Conservation (phyloP, 768 basidiomycete genomes). For the Cystobasidium onofrii region DNA sequence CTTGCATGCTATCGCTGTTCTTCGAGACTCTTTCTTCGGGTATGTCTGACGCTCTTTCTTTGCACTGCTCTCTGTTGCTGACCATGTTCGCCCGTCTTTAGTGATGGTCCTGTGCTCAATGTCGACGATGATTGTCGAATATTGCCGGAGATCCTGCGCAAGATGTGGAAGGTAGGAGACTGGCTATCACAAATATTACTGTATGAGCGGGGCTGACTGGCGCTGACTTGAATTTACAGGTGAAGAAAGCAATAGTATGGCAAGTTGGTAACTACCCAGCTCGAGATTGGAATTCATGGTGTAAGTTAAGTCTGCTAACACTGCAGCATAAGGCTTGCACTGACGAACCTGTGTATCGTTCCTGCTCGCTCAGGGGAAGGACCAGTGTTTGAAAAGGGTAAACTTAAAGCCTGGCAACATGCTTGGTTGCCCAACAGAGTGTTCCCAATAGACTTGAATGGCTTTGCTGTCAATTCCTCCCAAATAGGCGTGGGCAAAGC, state of each 20-base stretch:
- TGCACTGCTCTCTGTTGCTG: neutral
- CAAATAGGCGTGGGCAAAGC: slow-evolving; percentile 7
- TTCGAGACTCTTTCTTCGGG: slow-evolving; percentile 29
- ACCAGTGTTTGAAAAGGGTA: slow-evolving; percentile 25
- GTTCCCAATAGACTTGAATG: slow-evolving; percentile 29
- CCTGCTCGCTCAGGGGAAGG: slow-evolving; percentile 12
- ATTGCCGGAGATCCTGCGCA: slow-evolving; percentile 16
- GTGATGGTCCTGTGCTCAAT: slow-evolving; percentile 20
- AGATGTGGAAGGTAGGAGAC: slow-evolving; percentile 24
- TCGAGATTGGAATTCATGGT: slow-evolving; percentile 14
- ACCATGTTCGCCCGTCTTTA: neutral
- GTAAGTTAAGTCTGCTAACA: neutral
- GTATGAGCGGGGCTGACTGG: neutral
- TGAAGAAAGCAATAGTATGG: slow-evolving; percentile 21
- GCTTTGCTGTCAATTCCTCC: slow-evolving; percentile 29
- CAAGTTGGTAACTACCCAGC: slow-evolving; percentile 25
- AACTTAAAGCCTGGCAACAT: slow-evolving; percentile 10
- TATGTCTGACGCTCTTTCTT: neutral
- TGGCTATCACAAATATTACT: neutral
- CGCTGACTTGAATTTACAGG: neutral
- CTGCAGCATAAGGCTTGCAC: neutral
- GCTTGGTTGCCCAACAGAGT: slow-evolving; percentile 24
- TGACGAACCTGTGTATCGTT: neutral
- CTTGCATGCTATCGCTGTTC: slow-evolving; percentile 14
- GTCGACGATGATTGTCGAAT: slow-evolving; percentile 20